A percentile compares a stretch with the other conserved stretches of the same genome.
phyloP scores from a whole-genome alignment of 164 flowering plant species.

The Macadamia integrifolia region DNA sequence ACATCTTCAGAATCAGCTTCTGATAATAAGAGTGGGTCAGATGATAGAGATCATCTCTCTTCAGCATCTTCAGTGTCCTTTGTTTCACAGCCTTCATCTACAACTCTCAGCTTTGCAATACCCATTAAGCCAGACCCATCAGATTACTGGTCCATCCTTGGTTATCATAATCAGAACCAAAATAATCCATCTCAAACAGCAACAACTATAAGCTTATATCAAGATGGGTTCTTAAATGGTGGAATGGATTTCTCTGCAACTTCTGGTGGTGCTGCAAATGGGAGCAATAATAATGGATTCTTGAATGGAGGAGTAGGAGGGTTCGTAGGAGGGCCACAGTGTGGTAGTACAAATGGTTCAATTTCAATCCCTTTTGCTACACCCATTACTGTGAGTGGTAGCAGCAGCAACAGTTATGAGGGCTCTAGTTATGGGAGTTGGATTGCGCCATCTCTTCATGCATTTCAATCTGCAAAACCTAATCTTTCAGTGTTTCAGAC shows the following conservation, averaged over 20 bases:
- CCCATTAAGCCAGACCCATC: constrained; percentile 23
- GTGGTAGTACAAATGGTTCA: not conserved
- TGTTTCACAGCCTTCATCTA: constrained; percentile 21
- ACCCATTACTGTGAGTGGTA: constrained; percentile 17
- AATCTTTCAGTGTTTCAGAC: constrained; percentile 59
- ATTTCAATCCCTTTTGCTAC: constrained; percentile 21
- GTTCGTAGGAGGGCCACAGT: constrained; percentile 19
- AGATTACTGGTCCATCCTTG: constrained; percentile 24
- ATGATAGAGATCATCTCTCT: constrained; percentile 17
- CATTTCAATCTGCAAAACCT: constrained; percentile 44
- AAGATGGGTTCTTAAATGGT: constrained; percentile 6
- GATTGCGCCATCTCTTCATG: constrained; percentile 35
- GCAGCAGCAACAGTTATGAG: constrained; percentile 20
- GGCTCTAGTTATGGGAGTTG: constrained; percentile 29
- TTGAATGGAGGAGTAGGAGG: constrained; percentile 13
- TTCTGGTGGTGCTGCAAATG: constrained; percentile 7
- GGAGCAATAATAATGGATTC: constrained; percentile 14
- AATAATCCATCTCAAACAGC: constrained; percentile 8
- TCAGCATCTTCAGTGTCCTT: constrained; percentile 20
- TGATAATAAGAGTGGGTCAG: constrained; percentile 25
- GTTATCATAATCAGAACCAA: constrained; percentile 19
- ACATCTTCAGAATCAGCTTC: constrained; percentile 35
- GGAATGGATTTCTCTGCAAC: constrained; percentile 25
- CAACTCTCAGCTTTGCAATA: constrained; percentile 30
- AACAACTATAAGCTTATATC: not conserved